These are phyloP conservation scores for Globisporangium paroecandrum DNA, from an alignment of 352 stramenopile species.

Conservation along the genomic window DNA sequence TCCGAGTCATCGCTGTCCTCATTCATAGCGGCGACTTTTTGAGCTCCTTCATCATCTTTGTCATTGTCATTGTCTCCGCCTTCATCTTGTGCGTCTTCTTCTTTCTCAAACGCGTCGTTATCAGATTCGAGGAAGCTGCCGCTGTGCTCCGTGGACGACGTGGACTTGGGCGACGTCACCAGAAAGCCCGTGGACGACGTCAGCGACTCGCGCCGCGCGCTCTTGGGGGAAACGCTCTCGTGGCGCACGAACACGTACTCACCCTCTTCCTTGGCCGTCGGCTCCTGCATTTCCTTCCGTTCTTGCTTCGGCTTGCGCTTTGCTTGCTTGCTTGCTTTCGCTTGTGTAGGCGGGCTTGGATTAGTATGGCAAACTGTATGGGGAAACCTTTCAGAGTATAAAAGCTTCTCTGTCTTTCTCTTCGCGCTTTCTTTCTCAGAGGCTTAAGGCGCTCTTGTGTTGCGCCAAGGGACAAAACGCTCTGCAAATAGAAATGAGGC, in stretches of 20 bases:
- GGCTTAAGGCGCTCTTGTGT: background rate
- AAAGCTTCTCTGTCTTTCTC: background rate
- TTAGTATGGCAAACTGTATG: conserved; percentile 16
- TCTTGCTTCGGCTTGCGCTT: background rate
- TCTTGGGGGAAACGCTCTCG: conserved; percentile 15
- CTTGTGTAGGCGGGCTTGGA: background rate
- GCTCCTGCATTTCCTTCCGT: conserved; percentile 13
- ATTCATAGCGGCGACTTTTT: background rate
- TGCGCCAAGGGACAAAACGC: background rate
- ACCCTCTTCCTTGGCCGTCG: conserved; percentile 38
- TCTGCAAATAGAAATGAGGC: background rate
- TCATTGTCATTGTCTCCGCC: conserved; percentile 24
- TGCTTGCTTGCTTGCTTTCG: background rate
- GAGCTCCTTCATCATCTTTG: conserved; percentile 2
- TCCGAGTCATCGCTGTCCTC: conserved; percentile 27
- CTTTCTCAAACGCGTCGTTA: conserved; percentile 9
- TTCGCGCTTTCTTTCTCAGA: background rate
- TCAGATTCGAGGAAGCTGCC: conserved; percentile 10
- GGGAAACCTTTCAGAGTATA: background rate
- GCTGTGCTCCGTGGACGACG: conserved; percentile 10
- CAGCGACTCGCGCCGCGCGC: conserved; percentile 9
- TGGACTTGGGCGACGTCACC: conserved; percentile 16
- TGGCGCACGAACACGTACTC: conserved; percentile 74
- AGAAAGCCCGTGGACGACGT: conserved; percentile 13
- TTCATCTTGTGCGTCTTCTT: conserved; percentile 27